phyloP scores from a whole-genome alignment of 768 basidiomycete genomes.

The Lanmaoa rubissima region DNA sequence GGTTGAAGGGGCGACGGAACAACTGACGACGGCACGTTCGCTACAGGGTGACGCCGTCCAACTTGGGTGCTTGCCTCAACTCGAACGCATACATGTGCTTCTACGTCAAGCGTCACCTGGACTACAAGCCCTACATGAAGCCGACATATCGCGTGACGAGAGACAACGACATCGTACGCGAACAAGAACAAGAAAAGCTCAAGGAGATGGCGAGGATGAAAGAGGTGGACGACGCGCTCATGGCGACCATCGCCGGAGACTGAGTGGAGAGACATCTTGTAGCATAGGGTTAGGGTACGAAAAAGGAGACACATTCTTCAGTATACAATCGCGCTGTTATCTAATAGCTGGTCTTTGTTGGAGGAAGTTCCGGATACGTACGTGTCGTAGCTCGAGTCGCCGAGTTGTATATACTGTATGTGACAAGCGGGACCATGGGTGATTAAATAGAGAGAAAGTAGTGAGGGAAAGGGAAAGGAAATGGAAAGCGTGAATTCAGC shows the following conservation, averaged over 20 bases:
- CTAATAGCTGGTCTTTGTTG: conserved; percentile 4
- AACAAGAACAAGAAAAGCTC: conserved; percentile 54
- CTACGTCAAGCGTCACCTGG: conserved; percentile 86
- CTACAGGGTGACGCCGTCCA: conserved; percentile 67
- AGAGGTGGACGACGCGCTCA: conserved; percentile 65
- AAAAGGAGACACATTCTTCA: not conserved
- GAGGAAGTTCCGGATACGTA: conserved; percentile 4
- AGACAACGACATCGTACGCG: conserved; percentile 63
- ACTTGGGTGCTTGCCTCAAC: conserved; percentile 60
- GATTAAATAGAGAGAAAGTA: not conserved
- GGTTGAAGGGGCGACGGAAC: not conserved
- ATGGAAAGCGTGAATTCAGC: conserved; percentile 13
- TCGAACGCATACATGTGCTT: conserved; percentile 94
- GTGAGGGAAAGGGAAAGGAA: too few relatives aligned
- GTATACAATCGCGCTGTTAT: conserved; percentile 14
- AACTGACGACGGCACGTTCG: not conserved
- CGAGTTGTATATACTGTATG: conserved; percentile 3
- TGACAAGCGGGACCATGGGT: not conserved
- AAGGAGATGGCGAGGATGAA: conserved; percentile 51
- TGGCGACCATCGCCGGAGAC: conserved; percentile 42
- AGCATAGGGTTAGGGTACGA: not conserved
- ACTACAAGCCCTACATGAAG: conserved; percentile 70
- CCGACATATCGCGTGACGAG: conserved; percentile 67
- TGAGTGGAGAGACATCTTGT: not conserved
- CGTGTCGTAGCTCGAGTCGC: conserved; percentile 1